These are phyloP conservation scores for Claviceps pusilla DNA, from an alignment of 2,329 filamentous ascomycete genomes.

Conservation along the genomic window DNA sequence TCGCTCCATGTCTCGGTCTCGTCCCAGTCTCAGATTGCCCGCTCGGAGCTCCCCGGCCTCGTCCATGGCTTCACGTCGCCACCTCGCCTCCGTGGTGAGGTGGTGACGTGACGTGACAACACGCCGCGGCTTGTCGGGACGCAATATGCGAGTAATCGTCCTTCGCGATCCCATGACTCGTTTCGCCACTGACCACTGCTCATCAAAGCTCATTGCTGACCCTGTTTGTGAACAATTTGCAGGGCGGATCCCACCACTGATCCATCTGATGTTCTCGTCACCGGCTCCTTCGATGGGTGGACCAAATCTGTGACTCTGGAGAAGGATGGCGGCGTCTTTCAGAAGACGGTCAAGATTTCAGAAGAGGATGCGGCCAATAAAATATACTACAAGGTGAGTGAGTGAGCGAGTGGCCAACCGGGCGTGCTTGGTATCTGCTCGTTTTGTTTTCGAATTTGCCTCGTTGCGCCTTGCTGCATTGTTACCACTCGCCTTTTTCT, in stretches of 20 bases:
- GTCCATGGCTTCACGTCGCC: not conserved
- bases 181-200: not conserved
- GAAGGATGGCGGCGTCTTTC: slow-evolving; percentile 56
- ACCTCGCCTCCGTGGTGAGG: not conserved
- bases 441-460: not conserved
- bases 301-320: slow-evolving; percentile 71
- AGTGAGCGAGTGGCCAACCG: not conserved
- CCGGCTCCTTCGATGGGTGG: slow-evolving; percentile 93
- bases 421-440: not conserved
- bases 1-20: not conserved
- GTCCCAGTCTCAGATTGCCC: not conserved
- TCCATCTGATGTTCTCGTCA: slow-evolving; percentile 57
- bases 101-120: not conserved
- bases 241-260: slow-evolving; percentile 76
- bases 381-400: slow-evolving; percentile 83
- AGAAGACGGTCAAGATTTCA: slow-evolving; percentile 66
- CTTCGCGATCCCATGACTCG: not conserved
- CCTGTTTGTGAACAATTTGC: slow-evolving; percentile 9
- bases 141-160: not conserved
- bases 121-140: not conserved
- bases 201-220: slow-evolving; percentile 3
- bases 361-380: slow-evolving; percentile 42
- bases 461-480: not conserved
- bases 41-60: not conserved
- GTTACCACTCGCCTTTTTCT: not conserved